Conservation (phyloP, 805 yeast species). For the Yamadazyma ubonensis region DNA sequence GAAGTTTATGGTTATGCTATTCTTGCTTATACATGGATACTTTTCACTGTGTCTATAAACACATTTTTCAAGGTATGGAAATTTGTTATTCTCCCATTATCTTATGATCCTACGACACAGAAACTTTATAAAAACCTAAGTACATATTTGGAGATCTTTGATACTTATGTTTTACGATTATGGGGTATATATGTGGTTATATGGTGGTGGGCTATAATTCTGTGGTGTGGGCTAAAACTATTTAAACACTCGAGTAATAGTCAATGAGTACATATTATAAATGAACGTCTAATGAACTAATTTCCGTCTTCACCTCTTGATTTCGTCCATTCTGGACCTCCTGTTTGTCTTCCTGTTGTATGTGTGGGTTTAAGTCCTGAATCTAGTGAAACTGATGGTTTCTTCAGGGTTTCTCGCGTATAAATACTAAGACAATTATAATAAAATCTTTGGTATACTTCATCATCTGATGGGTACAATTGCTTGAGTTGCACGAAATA, state of each 20-base stretch:
- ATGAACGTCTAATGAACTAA: conserved; percentile 1
- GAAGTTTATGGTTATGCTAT: conserved; percentile 29
- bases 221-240: conserved; percentile 80
- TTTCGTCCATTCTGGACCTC: conserved; percentile 73
- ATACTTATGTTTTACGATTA: conserved; percentile 29
- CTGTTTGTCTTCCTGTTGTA: conserved; percentile 66
- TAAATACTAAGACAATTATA: conserved; percentile 37
- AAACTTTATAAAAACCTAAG: conserved; percentile 15
- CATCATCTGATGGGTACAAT: neutral
- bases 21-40: conserved; percentile 28
- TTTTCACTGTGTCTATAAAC: conserved; percentile 34
- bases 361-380: conserved; percentile 12
- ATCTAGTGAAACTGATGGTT: conserved; percentile 16
- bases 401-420: conserved; percentile 21
- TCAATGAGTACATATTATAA: conserved; percentile 6
- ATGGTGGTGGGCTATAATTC: conserved; percentile 66
- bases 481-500: conserved; percentile 8
- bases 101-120: conserved; percentile 10
- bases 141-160: conserved; percentile 22
- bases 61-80: conserved; percentile 37
- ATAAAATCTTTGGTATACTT: conserved; percentile 24
- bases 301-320: conserved; percentile 63
- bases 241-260: conserved; percentile 63
- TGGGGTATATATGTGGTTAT: conserved; percentile 42
- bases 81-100: conserved; percentile 31